These are phyloP conservation scores for Solanum aculeatissimum DNA, from an alignment of 305 asterid genomes.

Conservation along the genomic window DNA sequence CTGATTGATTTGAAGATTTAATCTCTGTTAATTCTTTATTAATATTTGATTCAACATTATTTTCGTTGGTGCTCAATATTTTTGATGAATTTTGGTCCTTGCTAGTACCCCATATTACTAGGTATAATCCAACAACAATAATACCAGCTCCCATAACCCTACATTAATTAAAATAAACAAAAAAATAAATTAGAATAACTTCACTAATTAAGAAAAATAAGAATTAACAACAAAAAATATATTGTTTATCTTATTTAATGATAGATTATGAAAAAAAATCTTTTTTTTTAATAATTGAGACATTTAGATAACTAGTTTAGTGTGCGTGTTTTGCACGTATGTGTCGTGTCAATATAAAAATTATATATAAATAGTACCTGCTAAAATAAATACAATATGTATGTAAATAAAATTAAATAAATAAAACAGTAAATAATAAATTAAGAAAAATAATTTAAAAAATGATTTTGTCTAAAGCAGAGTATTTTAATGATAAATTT, in stretches of 20 bases:
- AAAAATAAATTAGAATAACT: neutral
- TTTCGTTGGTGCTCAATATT: neutral
- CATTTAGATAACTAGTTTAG: too few species aligned
- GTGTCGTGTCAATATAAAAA: too few species aligned
- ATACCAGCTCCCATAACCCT: constrained; percentile 64
- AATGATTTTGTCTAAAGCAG: too few species aligned
- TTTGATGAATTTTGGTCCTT: constrained; percentile 19
- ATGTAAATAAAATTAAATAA: too few species aligned
- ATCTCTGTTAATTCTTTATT: neutral
- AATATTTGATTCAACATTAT: neutral
- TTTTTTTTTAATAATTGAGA: too few species aligned
- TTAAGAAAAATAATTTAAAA: too few species aligned
- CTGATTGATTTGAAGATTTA: neutral
- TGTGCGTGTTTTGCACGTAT: too few species aligned
- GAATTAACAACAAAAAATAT: neutral
- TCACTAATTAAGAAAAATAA: neutral
- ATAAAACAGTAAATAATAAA: too few species aligned
- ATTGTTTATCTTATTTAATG: neutral
- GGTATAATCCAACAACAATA: constrained; percentile 51
- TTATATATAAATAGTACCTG: too few species aligned
- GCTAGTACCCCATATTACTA: constrained; percentile 58
- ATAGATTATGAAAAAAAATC: neutral
- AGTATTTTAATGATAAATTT: too few species aligned
- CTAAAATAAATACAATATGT: too few species aligned
- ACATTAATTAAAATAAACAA: neutral